These are phyloP conservation scores for Penicillium mononematosum DNA, from an alignment of 495 filamentous ascomycete species.

Conservation along the genomic window DNA sequence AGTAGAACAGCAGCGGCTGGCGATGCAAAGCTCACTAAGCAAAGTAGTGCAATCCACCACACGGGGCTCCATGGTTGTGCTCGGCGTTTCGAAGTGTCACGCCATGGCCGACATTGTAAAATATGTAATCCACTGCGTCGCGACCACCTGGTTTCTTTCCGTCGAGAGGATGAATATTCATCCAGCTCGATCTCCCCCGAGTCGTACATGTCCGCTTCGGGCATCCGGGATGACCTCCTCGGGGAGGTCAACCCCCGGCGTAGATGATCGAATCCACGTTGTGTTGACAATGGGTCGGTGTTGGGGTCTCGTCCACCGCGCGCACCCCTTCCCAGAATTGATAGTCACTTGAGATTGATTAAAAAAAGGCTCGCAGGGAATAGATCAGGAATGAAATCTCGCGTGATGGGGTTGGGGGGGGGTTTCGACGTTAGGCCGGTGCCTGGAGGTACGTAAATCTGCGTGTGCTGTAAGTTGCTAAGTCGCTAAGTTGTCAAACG, in stretches of 20 bases:
- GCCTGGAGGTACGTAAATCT: slow-evolving; percentile 18
- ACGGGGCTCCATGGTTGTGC: slow-evolving; percentile 15
- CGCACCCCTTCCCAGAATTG: slow-evolving; percentile 1
- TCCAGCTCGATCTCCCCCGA: slow-evolving; percentile 21
- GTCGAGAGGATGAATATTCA: slow-evolving; percentile 9
- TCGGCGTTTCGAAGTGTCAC: slow-evolving; percentile 25
- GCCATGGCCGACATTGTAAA: slow-evolving; percentile 24
- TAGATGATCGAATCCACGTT: slow-evolving; percentile 45
- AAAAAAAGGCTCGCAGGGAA: neutral
- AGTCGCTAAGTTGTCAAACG: slow-evolving; percentile 5
- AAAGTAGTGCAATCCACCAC: slow-evolving; percentile 27
- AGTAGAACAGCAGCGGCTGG: slow-evolving; percentile 57
- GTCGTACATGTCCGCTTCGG: slow-evolving; percentile 37
- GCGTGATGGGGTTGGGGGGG: neutral
- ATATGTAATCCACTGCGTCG: slow-evolving; percentile 13
- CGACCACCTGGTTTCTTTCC: slow-evolving; percentile 10
- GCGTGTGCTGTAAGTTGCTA: neutral
- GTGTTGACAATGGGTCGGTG: slow-evolving; percentile 26
- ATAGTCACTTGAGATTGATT: neutral
- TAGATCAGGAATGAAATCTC: neutral
- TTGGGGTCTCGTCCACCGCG: slow-evolving; percentile 13
- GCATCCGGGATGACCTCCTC: slow-evolving; percentile 46
- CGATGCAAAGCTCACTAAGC: slow-evolving; percentile 23
- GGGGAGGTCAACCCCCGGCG: slow-evolving; percentile 48
- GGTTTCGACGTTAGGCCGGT: slow-evolving; percentile 9